Conservation (phyloP, 176 grass and related monocot genomes). For the Eleusine indica region DNA sequence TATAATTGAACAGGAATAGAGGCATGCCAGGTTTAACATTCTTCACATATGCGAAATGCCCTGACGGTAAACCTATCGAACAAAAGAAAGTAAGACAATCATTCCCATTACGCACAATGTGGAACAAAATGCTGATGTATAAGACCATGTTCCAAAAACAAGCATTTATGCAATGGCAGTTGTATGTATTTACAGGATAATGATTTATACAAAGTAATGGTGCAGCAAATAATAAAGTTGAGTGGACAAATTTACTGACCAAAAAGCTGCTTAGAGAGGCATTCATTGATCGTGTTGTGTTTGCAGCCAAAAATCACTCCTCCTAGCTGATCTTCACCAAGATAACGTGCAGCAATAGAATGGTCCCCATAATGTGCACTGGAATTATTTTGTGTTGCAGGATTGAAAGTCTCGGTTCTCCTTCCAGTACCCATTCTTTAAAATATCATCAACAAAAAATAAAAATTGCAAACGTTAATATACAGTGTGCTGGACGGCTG, state of each 20-base stretch:
- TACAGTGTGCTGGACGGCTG: background rate
- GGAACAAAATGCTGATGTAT: conserved; percentile 5
- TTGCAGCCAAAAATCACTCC: conserved; percentile 88
- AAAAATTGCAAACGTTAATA: conserved; percentile 35
- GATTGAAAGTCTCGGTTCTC: conserved; percentile 35
- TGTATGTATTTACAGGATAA: background rate
- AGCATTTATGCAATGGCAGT: background rate
- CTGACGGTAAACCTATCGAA: conserved; percentile 69
- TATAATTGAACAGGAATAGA: conserved; percentile 89
- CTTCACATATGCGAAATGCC: conserved; percentile 71
- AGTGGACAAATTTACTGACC: conserved; percentile 51
- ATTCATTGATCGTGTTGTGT: conserved; percentile 64
- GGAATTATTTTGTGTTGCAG: background rate
- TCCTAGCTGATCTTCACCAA: conserved; percentile 54
- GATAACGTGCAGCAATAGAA: conserved; percentile 41
- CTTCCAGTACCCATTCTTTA: conserved; percentile 65
- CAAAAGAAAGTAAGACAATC: conserved; percentile 34
- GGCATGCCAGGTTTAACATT: conserved; percentile 78
- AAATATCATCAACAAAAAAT: conserved; percentile 8
- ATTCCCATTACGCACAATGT: conserved; percentile 20
- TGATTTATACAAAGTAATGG: conserved; percentile 8
- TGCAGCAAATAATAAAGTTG: conserved; percentile 8
- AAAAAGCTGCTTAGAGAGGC: conserved; percentile 84
- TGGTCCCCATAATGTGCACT: background rate
- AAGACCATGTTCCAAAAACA: conserved; percentile 27